Evolutionary conservation across 1,284 basidiomycete genomes (phyloP).

Genomic region (Fomitopsis palustris): DNA sequence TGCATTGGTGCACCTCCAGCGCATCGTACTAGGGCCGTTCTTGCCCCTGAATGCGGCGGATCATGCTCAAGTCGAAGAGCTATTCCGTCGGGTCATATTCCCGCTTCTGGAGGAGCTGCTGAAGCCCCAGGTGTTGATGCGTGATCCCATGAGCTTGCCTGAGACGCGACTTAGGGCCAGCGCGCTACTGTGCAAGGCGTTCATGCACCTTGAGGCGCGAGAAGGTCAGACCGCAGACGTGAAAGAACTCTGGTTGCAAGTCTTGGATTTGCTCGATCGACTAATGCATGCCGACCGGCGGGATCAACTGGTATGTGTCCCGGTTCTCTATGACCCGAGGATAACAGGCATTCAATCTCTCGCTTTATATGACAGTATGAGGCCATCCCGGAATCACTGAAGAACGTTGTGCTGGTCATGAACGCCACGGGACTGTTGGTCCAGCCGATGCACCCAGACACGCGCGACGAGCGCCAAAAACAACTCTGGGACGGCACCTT

Average conservation of each 20-base stretch:
- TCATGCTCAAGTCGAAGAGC: slow-evolving; percentile 67
- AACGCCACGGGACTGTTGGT: slow-evolving; percentile 82
- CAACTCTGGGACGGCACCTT: slow-evolving; percentile 83
- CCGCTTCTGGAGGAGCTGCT: slow-evolving; percentile 91
- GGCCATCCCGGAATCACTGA: slow-evolving; percentile 92
- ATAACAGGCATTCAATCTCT: background rate
- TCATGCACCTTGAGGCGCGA: slow-evolving; percentile 88
- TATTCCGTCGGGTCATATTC: slow-evolving; percentile 91
- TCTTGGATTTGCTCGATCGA: slow-evolving; percentile 89
- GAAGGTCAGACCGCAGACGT: slow-evolving; percentile 71
- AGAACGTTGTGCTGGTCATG: slow-evolving; percentile 97
- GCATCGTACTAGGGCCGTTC: slow-evolving; percentile 81
- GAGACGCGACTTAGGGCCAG: slow-evolving; percentile 89
- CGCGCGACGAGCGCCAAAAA: slow-evolving; percentile 63
- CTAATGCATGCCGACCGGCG: slow-evolving; percentile 84
- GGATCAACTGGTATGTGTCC: slow-evolving; percentile 76
- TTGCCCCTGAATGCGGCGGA: slow-evolving; percentile 55
- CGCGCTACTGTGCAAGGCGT: slow-evolving; percentile 89
- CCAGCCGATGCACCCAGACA: slow-evolving; percentile 55
- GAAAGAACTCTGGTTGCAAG: slow-evolving; percentile 81
- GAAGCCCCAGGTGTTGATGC: slow-evolving; percentile 76
- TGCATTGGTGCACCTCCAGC: slow-evolving; percentile 84
- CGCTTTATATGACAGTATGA: slow-evolving; percentile 62
- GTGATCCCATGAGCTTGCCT: slow-evolving; percentile 84
- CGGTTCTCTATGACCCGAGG: slow-evolving; percentile 9